phyloP scores from a whole-genome alignment of 1,284 basidiomycete genomes.

The Papiliotrema fonsecae region DNA sequence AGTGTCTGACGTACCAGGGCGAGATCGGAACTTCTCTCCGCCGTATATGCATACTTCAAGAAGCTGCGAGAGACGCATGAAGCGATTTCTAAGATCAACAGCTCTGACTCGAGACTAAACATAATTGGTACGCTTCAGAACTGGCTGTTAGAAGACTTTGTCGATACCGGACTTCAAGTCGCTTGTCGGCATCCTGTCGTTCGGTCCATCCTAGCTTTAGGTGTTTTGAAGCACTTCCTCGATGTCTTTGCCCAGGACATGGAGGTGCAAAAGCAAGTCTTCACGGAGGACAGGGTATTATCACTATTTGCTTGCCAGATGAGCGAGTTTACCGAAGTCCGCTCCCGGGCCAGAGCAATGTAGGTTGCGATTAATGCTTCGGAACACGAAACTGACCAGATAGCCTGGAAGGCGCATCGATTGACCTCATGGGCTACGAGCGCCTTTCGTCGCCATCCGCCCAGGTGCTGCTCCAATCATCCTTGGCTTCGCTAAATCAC shows the following conservation, averaged over 20 bases:
- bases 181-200: conserved; percentile 28
- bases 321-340: conserved; percentile 43
- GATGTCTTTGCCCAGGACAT: conserved; percentile 24
- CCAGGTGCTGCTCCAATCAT: conserved; percentile 20
- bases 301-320: conserved; percentile 40
- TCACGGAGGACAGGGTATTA: conserved; percentile 30
- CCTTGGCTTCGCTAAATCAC: conserved; percentile 31
- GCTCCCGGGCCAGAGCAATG: conserved; percentile 34
- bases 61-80: conserved; percentile 7
- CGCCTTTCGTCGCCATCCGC: conserved; percentile 10
- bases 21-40: conserved; percentile 36
- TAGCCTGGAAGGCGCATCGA: conserved; percentile 33
- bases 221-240: conserved; percentile 24
- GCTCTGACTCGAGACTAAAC: background rate
- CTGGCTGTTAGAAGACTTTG: conserved; percentile 28
- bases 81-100: conserved; percentile 16
- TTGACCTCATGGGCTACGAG: conserved; percentile 37
- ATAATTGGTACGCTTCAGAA: conserved; percentile 9
- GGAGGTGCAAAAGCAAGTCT: conserved; percentile 16
- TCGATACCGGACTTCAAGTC: conserved; percentile 21
- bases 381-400: background rate
- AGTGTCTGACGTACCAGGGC: conserved; percentile 12
- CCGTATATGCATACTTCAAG: conserved; percentile 28
- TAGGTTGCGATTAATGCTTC: conserved; percentile 15
- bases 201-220: conserved; percentile 27